A percentile compares a stretch with the other conserved stretches of the same genome.
Conservation (phyloP, 805 yeast species). For the Saturnispora serradocipensis region DNA sequence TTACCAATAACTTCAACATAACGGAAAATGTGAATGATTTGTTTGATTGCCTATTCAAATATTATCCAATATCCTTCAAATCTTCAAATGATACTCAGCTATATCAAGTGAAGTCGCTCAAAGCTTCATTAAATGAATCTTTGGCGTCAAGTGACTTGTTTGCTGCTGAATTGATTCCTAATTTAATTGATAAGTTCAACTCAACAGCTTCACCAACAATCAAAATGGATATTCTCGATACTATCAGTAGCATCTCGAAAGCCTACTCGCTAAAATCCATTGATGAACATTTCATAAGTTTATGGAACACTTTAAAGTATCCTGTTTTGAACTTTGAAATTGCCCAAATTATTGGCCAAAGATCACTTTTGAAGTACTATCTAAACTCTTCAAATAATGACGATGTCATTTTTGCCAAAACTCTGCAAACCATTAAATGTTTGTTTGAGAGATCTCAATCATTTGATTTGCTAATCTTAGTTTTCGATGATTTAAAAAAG, state of each 20-base stretch:
- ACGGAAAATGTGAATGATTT: slow-evolving; percentile 48
- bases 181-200: slow-evolving; percentile 67
- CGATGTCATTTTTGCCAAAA: slow-evolving; percentile 30
- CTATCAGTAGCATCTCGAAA: slow-evolving; percentile 49
- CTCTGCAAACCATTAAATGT: slow-evolving; percentile 36
- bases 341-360: slow-evolving; percentile 23
- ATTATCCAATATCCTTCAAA: slow-evolving; percentile 90
- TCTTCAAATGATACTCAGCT: slow-evolving; percentile 91
- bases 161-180: slow-evolving; percentile 68
- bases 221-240: slow-evolving; percentile 61
- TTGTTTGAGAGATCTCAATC: slow-evolving; percentile 29
- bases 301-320: slow-evolving; percentile 85
- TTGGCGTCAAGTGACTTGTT: slow-evolving; percentile 52
- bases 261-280: slow-evolving; percentile 42
- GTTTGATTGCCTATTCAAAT: slow-evolving; percentile 86
- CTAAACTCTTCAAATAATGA: slow-evolving; percentile 26
- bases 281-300: slow-evolving; percentile 52
- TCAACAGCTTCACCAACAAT: slow-evolving; percentile 61
- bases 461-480: slow-evolving; percentile 18
- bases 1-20: slow-evolving; percentile 36
- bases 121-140: slow-evolving; percentile 49
- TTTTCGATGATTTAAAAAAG: slow-evolving; percentile 38
- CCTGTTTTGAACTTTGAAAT: slow-evolving; percentile 76
- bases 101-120: slow-evolving; percentile 67
- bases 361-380: slow-evolving; percentile 23